Conservation (phyloP, 1,139 yeast genomes). For the Candida labiduridarum region DNA sequence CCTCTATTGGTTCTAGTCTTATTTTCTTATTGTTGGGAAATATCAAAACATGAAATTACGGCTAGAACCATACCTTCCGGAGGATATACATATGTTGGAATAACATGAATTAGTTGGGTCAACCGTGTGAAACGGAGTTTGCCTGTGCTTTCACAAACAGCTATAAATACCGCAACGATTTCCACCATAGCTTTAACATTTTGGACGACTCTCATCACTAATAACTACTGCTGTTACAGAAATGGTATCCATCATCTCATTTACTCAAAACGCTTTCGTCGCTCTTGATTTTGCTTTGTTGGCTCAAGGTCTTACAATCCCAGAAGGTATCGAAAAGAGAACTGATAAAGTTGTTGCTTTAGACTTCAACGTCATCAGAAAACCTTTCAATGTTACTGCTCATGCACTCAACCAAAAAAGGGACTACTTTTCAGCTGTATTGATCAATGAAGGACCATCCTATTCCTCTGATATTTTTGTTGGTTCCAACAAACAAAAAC, state of each 20-base stretch:
- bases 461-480: constrained; percentile 11
- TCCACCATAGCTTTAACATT: too few relatives aligned
- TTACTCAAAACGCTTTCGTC: constrained; percentile 2
- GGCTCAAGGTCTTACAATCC: constrained; percentile 9
- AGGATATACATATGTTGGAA: too few relatives aligned
- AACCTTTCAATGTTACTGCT: constrained; percentile 27
- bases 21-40: too few relatives aligned
- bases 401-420: constrained; percentile 1
- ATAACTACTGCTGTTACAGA: too few relatives aligned
- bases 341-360: constrained; percentile 13
- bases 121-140: too few relatives aligned
- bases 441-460: constrained; percentile 8
- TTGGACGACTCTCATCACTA: not conserved
- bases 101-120: too few relatives aligned
- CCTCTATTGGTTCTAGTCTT: too few relatives aligned
- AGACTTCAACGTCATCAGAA: constrained; percentile 13
- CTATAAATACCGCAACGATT: too few relatives aligned
- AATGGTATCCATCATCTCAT: too few relatives aligned
- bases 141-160: too few relatives aligned
- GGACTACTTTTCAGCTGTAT: constrained; percentile 8
- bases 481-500: constrained; percentile 15
- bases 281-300: constrained; percentile 15
- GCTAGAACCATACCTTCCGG: too few relatives aligned
- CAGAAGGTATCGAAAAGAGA: constrained; percentile 6
- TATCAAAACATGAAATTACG: too few relatives aligned